A percentile compares a stretch with the other conserved stretches of the same genome.
phyloP scores from a whole-genome alignment of 495 filamentous ascomycete genomes.

The Aspergillus ellipticus region DNA sequence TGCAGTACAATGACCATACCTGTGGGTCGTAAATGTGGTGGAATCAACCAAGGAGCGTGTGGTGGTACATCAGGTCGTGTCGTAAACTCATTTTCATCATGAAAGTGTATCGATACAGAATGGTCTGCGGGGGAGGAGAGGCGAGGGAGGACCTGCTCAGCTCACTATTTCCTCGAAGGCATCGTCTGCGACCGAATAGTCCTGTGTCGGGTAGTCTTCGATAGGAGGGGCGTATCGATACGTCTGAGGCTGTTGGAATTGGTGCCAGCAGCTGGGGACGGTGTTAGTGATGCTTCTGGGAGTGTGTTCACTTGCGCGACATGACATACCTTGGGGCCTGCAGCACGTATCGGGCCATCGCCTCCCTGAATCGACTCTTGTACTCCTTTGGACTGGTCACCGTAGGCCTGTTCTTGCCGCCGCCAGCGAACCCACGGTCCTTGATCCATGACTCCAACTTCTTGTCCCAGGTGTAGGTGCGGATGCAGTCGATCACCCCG shows the following conservation, averaged over 20 bases:
- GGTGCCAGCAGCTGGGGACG: constrained; percentile 61
- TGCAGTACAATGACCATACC: background rate
- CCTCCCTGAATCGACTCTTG: constrained; percentile 90
- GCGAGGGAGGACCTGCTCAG: background rate
- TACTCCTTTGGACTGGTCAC: constrained; percentile 98
- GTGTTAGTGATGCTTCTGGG: constrained; percentile 1
- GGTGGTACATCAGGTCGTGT: background rate
- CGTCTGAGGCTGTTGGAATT: constrained; percentile 55
- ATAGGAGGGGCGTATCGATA: constrained; percentile 37
- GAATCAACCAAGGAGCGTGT: background rate
- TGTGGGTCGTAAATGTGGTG: background rate
- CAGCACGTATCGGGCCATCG: constrained; percentile 89
- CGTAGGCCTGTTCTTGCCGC: constrained; percentile 84
- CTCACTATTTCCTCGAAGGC: constrained; percentile 20
- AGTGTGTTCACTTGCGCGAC: background rate
- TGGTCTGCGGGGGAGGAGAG: background rate
- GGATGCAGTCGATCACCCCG: constrained; percentile 97
- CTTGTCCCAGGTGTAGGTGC: constrained; percentile 99
- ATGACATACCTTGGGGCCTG: constrained; percentile 58
- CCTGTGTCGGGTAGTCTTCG: constrained; percentile 27
- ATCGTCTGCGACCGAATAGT: constrained; percentile 21
- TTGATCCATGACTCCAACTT: constrained; percentile 99
- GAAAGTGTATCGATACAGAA: constrained; percentile 1
- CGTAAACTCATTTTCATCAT: constrained; percentile 14
- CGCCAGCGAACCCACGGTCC: constrained; percentile 80